Evolutionary conservation across 2,329 filamentous ascomycete species (phyloP).

Genomic region (Beauveria pseudobassiana): DNA sequence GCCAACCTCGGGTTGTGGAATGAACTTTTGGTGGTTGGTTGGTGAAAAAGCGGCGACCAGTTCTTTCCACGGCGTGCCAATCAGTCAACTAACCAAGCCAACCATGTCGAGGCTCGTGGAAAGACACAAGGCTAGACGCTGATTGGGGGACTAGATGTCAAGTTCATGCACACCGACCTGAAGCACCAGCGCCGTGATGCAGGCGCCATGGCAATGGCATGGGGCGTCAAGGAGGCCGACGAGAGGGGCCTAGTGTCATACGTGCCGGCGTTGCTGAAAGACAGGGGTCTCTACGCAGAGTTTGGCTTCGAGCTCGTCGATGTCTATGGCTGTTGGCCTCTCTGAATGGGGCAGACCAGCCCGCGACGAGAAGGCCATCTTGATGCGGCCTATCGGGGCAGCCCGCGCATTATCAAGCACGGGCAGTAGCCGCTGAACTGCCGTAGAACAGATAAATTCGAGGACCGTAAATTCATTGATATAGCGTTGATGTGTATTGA

Average conservation of each 20-base stretch:
- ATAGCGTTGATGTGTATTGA: background rate
- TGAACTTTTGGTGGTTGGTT: too few relatives aligned
- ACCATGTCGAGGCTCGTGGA: too few relatives aligned
- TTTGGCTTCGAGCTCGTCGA: background rate
- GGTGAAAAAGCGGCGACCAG: too few relatives aligned
- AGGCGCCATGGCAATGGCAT: background rate
- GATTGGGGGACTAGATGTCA: background rate
- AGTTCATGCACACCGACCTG: background rate
- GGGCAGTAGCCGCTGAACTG: background rate
- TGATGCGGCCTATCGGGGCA: background rate
- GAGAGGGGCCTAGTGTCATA: background rate
- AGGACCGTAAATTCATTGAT: too few relatives aligned
- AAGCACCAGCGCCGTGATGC: background rate
- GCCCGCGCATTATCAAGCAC: background rate
- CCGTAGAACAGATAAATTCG: background rate
- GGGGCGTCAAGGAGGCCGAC: background rate
- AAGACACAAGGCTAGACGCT: too few relatives aligned
- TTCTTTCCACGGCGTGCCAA: background rate
- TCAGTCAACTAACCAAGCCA: background rate
- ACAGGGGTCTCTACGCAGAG: background rate
- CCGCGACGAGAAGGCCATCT: background rate
- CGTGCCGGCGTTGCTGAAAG: background rate
- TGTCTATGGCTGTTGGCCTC: background rate
- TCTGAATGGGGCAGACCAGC: background rate
- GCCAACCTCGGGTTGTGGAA: too few relatives aligned